phyloP scores from a whole-genome alignment of 106 monocot species.

The Allium sativum region DNA sequence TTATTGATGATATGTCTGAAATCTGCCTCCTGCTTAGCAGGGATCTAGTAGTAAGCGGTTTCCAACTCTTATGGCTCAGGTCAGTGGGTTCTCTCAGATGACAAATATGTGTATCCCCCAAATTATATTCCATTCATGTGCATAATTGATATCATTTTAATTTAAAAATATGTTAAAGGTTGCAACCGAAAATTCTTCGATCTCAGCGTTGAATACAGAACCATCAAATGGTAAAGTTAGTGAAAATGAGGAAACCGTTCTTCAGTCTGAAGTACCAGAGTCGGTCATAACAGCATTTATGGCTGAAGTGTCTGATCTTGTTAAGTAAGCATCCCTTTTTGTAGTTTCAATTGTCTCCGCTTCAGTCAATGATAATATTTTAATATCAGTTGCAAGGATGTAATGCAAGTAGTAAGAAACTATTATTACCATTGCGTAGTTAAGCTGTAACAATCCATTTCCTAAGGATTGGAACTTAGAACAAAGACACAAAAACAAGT shows the following conservation, averaged over 20 bases:
- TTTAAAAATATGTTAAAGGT: constrained; percentile 8
- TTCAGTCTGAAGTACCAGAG: constrained; percentile 21
- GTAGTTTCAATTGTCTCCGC: not conserved
- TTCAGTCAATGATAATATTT: too few relatives aligned
- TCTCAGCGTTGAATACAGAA: constrained; percentile 16
- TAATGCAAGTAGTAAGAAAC: too few relatives aligned
- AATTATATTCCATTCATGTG: constrained; percentile 1
- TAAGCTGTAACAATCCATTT: too few relatives aligned
- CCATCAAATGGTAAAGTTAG: constrained; percentile 11
- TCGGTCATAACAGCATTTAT: constrained; percentile 42
- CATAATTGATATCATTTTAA: not conserved
- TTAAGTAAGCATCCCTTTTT: constrained; percentile 32
- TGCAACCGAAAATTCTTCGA: constrained; percentile 25
- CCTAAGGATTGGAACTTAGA: too few relatives aligned
- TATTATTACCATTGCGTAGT: too few relatives aligned
- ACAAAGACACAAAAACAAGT: too few relatives aligned
- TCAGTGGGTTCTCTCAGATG: not conserved
- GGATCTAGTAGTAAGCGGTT: constrained; percentile 8
- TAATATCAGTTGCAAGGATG: too few relatives aligned
- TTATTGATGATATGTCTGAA: too few relatives aligned
- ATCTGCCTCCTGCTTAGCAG: constrained; percentile 7
- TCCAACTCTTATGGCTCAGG: constrained; percentile 30
- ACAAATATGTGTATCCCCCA: too few relatives aligned
- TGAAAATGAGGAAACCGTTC: constrained; percentile 14
- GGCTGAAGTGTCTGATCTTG: constrained; percentile 47